These are phyloP conservation scores for Penicillium ucsense DNA, from an alignment of 495 filamentous ascomycete species.

Conservation along the genomic window DNA sequence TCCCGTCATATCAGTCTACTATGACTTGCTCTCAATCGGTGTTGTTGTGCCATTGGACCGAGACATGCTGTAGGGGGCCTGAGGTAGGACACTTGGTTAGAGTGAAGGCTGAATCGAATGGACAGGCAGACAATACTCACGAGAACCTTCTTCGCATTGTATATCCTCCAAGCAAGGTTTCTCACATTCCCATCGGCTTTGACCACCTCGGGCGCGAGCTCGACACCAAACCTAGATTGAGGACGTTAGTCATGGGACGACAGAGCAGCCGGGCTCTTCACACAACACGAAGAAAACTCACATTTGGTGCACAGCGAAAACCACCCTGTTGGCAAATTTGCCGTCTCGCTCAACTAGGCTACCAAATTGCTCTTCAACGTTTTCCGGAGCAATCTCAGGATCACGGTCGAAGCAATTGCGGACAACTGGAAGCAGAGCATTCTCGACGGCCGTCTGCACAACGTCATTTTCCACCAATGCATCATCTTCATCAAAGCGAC, in stretches of 20 bases:
- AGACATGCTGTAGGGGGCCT: constrained; percentile 43
- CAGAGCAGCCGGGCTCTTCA: no score
- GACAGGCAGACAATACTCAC: constrained; percentile 42
- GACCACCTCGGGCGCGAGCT: constrained; percentile 88
- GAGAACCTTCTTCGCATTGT: constrained; percentile 87
- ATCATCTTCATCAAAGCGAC: constrained; percentile 60
- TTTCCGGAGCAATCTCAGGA: constrained; percentile 79
- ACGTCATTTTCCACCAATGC: constrained; percentile 42
- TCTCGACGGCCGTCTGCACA: constrained; percentile 54
- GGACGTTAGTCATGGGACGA: constrained; percentile 3
- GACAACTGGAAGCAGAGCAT: constrained; percentile 69
- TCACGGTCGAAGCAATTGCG: constrained; percentile 88
- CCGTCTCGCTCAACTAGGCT: constrained; percentile 70
- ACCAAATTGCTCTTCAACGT: constrained; percentile 73
- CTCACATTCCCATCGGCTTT: constrained; percentile 83
- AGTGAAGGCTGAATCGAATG: no score
- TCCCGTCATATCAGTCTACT: not conserved
- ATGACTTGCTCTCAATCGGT: constrained; percentile 24
- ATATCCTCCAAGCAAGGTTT: constrained; percentile 91
- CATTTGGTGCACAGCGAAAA: constrained; percentile 94
- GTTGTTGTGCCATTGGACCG: constrained; percentile 33
- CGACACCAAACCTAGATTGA: constrained; percentile 67
- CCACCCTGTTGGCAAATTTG: constrained; percentile 79
- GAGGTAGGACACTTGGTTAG: not conserved
- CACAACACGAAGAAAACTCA: constrained; percentile 16